Evolutionary conservation across 208 protist genomes (phyloP).

Genomic region (Crithidia mellificae): DNA sequence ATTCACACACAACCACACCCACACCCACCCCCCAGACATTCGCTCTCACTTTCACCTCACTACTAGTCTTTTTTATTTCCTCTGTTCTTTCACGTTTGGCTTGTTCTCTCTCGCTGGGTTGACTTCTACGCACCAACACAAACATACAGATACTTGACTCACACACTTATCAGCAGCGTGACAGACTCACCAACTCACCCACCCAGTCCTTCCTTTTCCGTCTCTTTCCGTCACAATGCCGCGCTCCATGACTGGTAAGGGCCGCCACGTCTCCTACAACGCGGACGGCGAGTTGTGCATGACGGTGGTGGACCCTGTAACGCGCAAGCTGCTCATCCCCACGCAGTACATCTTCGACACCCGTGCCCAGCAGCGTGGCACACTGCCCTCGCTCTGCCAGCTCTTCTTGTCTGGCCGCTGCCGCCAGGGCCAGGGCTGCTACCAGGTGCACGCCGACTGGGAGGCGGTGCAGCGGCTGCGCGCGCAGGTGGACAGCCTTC

Average conservation of each 20-base stretch:
- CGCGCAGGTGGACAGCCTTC: slow-evolving; percentile 49
- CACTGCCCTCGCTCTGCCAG: slow-evolving; percentile 73
- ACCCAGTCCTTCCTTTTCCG: slow-evolving; percentile 2
- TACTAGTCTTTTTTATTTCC: background rate
- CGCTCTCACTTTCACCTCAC: background rate
- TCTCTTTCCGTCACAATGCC: slow-evolving; percentile 19
- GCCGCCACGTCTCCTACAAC: slow-evolving; percentile 45
- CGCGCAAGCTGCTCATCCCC: slow-evolving; percentile 73
- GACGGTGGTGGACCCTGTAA: slow-evolving; percentile 76
- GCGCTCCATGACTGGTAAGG: slow-evolving; percentile 16
- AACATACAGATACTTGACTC: too few relatives aligned
- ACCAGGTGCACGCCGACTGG: slow-evolving; percentile 78
- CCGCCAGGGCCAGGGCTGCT: slow-evolving; percentile 68
- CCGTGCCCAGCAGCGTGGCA: slow-evolving; percentile 53
- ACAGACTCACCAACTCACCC: background rate
- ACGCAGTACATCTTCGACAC: slow-evolving; percentile 60
- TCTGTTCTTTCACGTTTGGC: too few relatives aligned
- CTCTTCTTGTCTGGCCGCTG: slow-evolving; percentile 73
- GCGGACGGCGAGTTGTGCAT: slow-evolving; percentile 43
- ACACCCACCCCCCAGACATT: too few relatives aligned
- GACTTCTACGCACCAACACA: too few relatives aligned
- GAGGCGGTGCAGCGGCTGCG: slow-evolving; percentile 60
- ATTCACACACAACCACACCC: background rate
- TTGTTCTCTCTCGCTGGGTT: too few relatives aligned
- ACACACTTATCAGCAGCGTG: too few relatives aligned